Percentiles rank a stretch among this genome's conserved stretches.
phyloP scores from a whole-genome alignment of 768 basidiomycete species.

The Collybiopsis luxurians region DNA sequence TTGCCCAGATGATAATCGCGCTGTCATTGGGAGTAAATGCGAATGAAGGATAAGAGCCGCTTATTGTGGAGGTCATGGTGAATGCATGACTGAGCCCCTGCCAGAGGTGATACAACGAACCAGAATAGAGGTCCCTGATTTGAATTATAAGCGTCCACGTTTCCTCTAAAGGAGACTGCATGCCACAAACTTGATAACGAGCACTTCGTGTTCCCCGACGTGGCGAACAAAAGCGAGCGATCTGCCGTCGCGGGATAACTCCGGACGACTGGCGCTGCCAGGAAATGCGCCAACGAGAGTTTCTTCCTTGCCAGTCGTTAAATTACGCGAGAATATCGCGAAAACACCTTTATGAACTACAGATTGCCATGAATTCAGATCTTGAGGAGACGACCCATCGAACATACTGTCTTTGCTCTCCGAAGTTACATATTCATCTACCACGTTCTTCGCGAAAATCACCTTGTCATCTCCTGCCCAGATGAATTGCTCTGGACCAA shows the following conservation, averaged over 20 bases:
- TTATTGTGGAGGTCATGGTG: slow-evolving; percentile 57
- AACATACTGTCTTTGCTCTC: background rate
- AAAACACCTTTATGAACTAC: slow-evolving; percentile 70
- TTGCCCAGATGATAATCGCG: slow-evolving; percentile 70
- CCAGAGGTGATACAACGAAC: slow-evolving; percentile 64
- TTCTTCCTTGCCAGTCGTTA: slow-evolving; percentile 52
- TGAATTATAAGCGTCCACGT: background rate
- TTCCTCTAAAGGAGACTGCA: background rate
- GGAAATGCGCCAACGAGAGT: slow-evolving; percentile 54
- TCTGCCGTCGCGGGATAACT: slow-evolving; percentile 62
- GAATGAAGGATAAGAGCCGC: slow-evolving; percentile 78
- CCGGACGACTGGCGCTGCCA: slow-evolving; percentile 71
- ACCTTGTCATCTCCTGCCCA: slow-evolving; percentile 57
- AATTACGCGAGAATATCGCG: slow-evolving; percentile 60
- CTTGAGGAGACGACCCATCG: background rate
- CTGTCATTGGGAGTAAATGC: slow-evolving; percentile 60
- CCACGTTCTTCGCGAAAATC: slow-evolving; percentile 65
- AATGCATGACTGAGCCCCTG: slow-evolving; percentile 68
- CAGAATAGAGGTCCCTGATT: slow-evolving; percentile 60
- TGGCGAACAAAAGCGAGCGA: slow-evolving; percentile 76
- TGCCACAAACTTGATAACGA: slow-evolving; percentile 61
- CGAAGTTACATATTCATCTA: slow-evolving; percentile 29
- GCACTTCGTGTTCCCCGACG: slow-evolving; percentile 66
- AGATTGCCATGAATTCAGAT: background rate
- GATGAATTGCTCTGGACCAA: slow-evolving; percentile 70